These are phyloP conservation scores for Fusarium sublunatum DNA, from an alignment of 2,329 filamentous ascomycete species.

Conservation along the genomic window DNA sequence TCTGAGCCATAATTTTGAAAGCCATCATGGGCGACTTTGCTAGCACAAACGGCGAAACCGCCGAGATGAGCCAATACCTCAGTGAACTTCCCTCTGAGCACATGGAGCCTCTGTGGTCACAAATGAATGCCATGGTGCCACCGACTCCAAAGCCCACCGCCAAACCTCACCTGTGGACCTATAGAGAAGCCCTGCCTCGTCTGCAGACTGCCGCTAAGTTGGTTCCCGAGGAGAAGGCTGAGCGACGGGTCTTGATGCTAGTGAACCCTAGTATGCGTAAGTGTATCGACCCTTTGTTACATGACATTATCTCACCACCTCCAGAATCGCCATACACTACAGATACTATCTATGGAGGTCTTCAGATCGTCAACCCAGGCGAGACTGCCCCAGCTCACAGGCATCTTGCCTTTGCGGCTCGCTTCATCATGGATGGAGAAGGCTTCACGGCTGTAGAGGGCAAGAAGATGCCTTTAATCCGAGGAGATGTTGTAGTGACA, in stretches of 20 bases:
- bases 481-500: slow-evolving; percentile 67
- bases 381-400: slow-evolving; percentile 67
- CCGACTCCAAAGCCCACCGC: slow-evolving; percentile 57
- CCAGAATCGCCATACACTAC: slow-evolving; percentile 59
- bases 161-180: slow-evolving; percentile 55
- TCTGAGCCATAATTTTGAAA: neutral
- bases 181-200: slow-evolving; percentile 50
- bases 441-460: slow-evolving; percentile 70
- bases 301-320: neutral
- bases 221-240: slow-evolving; percentile 55
- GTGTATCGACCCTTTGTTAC: neutral
- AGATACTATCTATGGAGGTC: slow-evolving; percentile 66
- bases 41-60: slow-evolving; percentile 31
- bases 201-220: slow-evolving; percentile 51
- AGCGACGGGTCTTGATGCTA: slow-evolving; percentile 57
- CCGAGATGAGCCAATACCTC: slow-evolving; percentile 48
- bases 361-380: slow-evolving; percentile 67
- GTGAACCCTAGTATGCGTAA: slow-evolving; percentile 62
- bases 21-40: slow-evolving; percentile 27
- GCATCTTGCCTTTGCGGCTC: slow-evolving; percentile 66
- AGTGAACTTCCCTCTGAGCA: slow-evolving; percentile 46
- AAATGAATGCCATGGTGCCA: slow-evolving; percentile 61
- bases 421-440: slow-evolving; percentile 68
- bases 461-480: slow-evolving; percentile 60
- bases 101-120: slow-evolving; percentile 59